A percentile compares a stretch with the other conserved stretches of the same genome.
phyloP scores from a whole-genome alignment of 148 eudicot genomes.

The Vaccinium darrowii region DNA sequence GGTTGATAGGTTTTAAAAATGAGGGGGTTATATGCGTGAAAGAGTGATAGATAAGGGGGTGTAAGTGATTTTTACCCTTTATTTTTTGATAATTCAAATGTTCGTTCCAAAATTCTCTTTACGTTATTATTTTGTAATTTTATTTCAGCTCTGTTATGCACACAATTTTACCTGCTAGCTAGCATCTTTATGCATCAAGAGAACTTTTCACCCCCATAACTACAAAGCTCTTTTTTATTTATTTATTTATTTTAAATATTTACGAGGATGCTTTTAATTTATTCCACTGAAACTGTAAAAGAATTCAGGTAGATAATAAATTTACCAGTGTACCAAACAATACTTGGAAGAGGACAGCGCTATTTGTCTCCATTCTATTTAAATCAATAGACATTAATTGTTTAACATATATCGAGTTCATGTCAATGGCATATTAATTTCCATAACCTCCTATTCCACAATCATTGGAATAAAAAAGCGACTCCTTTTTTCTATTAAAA shows the following conservation, averaged over 20 bases:
- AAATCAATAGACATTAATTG: neutral
- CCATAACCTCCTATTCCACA: neutral
- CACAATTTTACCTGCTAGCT: neutral
- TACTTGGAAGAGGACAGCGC: neutral
- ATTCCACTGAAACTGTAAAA: neutral
- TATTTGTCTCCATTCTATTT: neutral
- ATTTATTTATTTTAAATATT: too few relatives aligned
- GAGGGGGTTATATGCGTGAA: too few relatives aligned
- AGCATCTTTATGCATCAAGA: neutral
- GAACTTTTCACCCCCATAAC: neutral
- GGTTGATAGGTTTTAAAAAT: too few relatives aligned
- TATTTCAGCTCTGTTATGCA: neutral
- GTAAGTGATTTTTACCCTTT: too few relatives aligned
- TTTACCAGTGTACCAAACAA: neutral
- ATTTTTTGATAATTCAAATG: too few relatives aligned
- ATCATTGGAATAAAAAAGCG: neutral
- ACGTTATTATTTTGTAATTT: neutral
- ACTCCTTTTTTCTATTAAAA: neutral
- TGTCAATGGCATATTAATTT: conserved; percentile 6
- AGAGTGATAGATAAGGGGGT: too few relatives aligned
- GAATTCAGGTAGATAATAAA: neutral
- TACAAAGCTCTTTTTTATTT: neutral
- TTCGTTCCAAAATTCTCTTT: too few relatives aligned
- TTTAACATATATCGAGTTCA: neutral
- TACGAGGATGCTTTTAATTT: neutral